These are phyloP conservation scores for Hypoxylon lenormandii DNA, from an alignment of 495 filamentous ascomycete genomes.

Conservation along the genomic window DNA sequence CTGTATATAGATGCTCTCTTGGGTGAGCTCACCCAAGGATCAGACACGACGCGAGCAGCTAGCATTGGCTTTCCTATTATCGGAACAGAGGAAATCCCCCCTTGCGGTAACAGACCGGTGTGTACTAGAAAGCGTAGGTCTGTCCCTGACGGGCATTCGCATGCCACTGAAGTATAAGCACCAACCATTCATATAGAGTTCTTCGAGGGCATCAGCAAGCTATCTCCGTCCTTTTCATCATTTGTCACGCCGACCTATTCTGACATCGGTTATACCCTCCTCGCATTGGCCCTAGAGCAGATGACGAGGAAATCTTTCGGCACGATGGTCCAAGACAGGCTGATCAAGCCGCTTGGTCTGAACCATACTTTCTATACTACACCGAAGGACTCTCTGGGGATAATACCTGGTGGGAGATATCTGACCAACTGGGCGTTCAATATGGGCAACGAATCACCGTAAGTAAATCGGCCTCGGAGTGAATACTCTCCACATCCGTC, in stretches of 20 bases:
- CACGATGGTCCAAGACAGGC: constrained; percentile 53
- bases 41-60: constrained; percentile 37
- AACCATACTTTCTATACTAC: constrained; percentile 54
- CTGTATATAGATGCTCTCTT: constrained; percentile 57
- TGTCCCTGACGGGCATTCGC: not conserved
- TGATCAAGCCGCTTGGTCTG: constrained; percentile 60
- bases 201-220: constrained; percentile 49
- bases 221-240: constrained; percentile 55
- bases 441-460: constrained; percentile 55
- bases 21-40: constrained; percentile 57
- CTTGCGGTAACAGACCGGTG: constrained; percentile 57
- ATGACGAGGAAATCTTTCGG: constrained; percentile 55
- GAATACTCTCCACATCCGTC: too few species aligned
- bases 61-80: constrained; percentile 53
- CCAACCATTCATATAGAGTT: constrained; percentile 50
- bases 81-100: constrained; percentile 58
- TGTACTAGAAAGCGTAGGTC: constrained; percentile 48
- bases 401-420: constrained; percentile 53
- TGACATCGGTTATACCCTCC: constrained; percentile 56
- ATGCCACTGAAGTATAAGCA: not conserved
- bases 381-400: constrained; percentile 50
- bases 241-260: constrained; percentile 56
- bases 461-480: constrained; percentile 19
- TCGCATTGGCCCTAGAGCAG: constrained; percentile 54
- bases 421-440: constrained; percentile 50